Evolutionary conservation across 2,329 filamentous ascomycete genomes (phyloP), one percentile per base, ranked within the genome.

Genomic region (Stenocarpella maydis): DNA sequence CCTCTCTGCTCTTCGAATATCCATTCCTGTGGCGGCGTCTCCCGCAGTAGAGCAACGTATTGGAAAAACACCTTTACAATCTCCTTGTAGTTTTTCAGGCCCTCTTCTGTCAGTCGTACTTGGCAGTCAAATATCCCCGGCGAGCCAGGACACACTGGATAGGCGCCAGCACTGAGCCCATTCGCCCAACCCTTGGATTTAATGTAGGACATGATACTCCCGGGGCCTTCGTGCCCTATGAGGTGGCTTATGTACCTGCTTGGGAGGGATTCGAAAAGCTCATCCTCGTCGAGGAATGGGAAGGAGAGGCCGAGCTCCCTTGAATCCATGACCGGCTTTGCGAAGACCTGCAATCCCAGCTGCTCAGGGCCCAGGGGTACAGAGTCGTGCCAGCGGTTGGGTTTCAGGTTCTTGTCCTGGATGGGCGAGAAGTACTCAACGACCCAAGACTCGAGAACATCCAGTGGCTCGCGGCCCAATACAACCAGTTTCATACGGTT

Each of bases 401-500:
- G 85, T 14, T 89, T 83, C 19, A 98, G 84, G 73, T 94, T 84
- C 81, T 97, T 95, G 82, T 98, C 95, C 69, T 89, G 88, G 21
- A 97, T 89, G 67, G 86, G 88, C 0, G 92, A 90, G 78, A 97
- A 98, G 70, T 97, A 84, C 74, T 97, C 92, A 3, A 89, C 86
- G 0, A 93, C 92, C 95, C 94, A 98, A 67, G 87, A 83, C 79
- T 98, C 91, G 68, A 97, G 83, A 21, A 94, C 88, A 75, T 97
- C 93, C 69, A 98, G 84, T 7, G 89, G 85, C 78, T 98, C 95
- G 63, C 91, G 88, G 0, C 95, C 95, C 26, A 98, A 81, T 5
- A 97, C 90, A 45, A 95, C 94, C 61, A 98, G 84, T 84, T 97
- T 97, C 93, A 97, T 97, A 47, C 90, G 87, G 77, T 98, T 98